Conservation (phyloP, 2,329 filamentous ascomycete species). For the Penicillium glabrum region DNA sequence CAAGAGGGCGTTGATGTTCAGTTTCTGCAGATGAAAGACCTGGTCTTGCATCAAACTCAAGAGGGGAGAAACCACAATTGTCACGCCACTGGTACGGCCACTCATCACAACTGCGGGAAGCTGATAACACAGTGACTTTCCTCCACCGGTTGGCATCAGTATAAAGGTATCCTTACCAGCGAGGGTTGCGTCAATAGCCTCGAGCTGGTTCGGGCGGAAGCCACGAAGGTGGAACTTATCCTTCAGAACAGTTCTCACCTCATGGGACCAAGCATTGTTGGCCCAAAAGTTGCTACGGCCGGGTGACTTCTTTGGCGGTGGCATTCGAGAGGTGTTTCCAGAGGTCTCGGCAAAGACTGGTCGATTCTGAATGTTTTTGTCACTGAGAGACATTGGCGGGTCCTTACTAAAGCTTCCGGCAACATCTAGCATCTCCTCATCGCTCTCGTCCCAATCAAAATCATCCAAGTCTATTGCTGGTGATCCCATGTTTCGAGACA, state of each 20-base stretch:
- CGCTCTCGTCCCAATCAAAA: slow-evolving; percentile 44
- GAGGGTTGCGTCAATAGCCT: slow-evolving; percentile 93
- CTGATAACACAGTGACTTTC: slow-evolving; percentile 96
- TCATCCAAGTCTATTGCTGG: slow-evolving; percentile 32
- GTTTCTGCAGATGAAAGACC: slow-evolving; percentile 73
- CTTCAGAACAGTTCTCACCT: slow-evolving; percentile 77
- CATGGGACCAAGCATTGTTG: slow-evolving; percentile 76
- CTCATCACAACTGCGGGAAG: slow-evolving; percentile 80
- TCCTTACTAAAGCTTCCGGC: slow-evolving; percentile 38
- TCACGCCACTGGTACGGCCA: slow-evolving; percentile 79
- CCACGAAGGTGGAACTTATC: slow-evolving; percentile 80
- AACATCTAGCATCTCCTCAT: slow-evolving; percentile 48
- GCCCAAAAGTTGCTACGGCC: slow-evolving; percentile 49
- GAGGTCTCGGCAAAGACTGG: slow-evolving; percentile 44
- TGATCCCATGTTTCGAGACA: slow-evolving; percentile 45
- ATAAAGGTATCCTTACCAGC: slow-evolving; percentile 88
- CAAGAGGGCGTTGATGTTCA: slow-evolving; percentile 75
- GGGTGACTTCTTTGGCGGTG: slow-evolving; percentile 33
- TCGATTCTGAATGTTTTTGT: slow-evolving; percentile 24
- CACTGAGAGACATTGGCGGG: slow-evolving; percentile 12
- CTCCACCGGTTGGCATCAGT: slow-evolving; percentile 95
- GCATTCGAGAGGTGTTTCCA: slow-evolving; percentile 35
- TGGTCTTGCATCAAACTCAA: slow-evolving; percentile 98
- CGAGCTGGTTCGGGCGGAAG: slow-evolving; percentile 87
- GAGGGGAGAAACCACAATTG: slow-evolving; percentile 90